Percentiles rank a stretch among this genome's conserved stretches.
These are phyloP conservation scores for Backusella liffmaniae DNA, from an alignment of 192 early-diverging fungal species.

Conservation along the genomic window DNA sequence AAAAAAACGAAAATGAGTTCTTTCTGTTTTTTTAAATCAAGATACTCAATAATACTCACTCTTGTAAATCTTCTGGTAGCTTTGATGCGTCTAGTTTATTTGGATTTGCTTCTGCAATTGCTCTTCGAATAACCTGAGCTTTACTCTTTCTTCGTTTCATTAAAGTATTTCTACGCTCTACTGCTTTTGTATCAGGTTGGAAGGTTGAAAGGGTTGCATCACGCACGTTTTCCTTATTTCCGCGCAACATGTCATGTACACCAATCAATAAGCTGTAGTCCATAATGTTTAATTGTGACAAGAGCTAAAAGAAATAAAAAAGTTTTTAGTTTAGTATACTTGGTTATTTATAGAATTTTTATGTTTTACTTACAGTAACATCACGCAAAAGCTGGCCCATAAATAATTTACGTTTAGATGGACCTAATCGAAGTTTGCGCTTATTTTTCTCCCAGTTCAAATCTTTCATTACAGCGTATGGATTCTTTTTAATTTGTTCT, in stretches of 20 bases:
- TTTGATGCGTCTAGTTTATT: slow-evolving; percentile 57
- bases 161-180: slow-evolving; percentile 43
- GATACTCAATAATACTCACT: not conserved
- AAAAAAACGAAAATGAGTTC: not conserved
- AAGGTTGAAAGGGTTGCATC: slow-evolving; percentile 89
- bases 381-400: slow-evolving; percentile 88
- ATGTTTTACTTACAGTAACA: slow-evolving; percentile 57
- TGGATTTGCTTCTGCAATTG: slow-evolving; percentile 58
- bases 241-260: slow-evolving; percentile 84
- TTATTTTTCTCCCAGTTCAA: slow-evolving; percentile 87
- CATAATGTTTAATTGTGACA: slow-evolving; percentile 53
- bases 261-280: slow-evolving; percentile 98
- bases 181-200: slow-evolving; percentile 49
- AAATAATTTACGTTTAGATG: slow-evolving; percentile 77
- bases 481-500: slow-evolving; percentile 77
- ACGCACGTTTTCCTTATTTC: slow-evolving; percentile 90
- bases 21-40: not conserved
- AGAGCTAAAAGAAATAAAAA: slow-evolving; percentile 80
- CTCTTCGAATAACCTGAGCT: slow-evolving; percentile 52
- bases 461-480: slow-evolving; percentile 94
- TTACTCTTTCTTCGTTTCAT: slow-evolving; percentile 54
- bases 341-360: slow-evolving; percentile 2
- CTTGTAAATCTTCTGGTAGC: slow-evolving; percentile 50
- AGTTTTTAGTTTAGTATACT: slow-evolving; percentile 45
- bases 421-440: slow-evolving; percentile 79